Percentiles rank a stretch among this genome's conserved stretches.
These are phyloP conservation scores for Lipomyces spencermartinsiae DNA, from an alignment of 805 yeast genomes.

Conservation along the genomic window DNA sequence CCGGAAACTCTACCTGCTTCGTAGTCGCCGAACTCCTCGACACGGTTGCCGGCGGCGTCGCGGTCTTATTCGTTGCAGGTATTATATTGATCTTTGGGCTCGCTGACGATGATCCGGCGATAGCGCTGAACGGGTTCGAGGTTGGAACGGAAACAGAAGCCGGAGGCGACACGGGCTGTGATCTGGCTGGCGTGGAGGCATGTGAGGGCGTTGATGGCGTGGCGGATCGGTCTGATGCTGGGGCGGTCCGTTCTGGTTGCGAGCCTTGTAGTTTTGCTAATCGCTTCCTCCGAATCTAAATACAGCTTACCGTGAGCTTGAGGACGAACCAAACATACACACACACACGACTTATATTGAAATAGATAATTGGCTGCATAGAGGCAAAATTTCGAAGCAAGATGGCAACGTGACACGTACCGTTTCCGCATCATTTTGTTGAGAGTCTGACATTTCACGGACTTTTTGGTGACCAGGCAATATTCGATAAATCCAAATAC, in stretches of 20 bases:
- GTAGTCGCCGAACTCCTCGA: constrained; percentile 2
- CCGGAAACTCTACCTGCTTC: constrained; percentile 20
- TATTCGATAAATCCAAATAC: not conserved
- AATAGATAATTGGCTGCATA: not conserved
- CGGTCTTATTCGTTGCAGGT: constrained; percentile 4
- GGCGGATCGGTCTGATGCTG: constrained; percentile 18
- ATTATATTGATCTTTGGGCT: constrained; percentile 18
- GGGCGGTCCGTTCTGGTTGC: constrained; percentile 12
- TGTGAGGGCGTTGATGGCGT: constrained; percentile 20
- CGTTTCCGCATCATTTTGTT: constrained; percentile 45
- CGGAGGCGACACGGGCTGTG: constrained; percentile 15
- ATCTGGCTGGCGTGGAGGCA: constrained; percentile 9
- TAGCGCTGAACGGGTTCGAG: constrained; percentile 27
- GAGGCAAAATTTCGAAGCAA: not conserved
- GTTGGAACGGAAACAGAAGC: constrained; percentile 13
- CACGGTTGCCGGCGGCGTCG: not conserved
- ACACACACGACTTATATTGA: not conserved
- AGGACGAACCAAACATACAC: not conserved
- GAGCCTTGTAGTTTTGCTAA: constrained; percentile 55
- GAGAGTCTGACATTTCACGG: constrained; percentile 69
- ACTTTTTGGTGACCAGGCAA: not conserved
- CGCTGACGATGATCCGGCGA: constrained; percentile 9
- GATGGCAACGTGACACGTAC: constrained; percentile 15
- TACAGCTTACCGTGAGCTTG: not conserved
- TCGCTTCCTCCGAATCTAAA: constrained; percentile 55